Evolutionary conservation across 352 stramenopile genomes (phyloP).

Genomic region (Pythium diclinum): DNA sequence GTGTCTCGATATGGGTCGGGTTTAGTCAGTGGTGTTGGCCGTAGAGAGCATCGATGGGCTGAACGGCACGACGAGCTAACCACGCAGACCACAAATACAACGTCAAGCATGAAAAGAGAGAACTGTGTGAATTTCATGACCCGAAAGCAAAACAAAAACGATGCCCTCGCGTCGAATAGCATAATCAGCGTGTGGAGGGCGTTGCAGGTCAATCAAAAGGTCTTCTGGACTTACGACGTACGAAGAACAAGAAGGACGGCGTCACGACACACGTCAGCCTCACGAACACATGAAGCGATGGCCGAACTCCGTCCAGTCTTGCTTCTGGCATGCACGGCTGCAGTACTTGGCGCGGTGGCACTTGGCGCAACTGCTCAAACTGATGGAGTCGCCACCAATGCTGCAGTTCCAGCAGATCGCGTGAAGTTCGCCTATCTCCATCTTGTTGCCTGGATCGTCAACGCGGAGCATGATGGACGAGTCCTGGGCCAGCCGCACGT

Average conservation of each 20-base stretch:
- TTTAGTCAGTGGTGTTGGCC: too few species aligned
- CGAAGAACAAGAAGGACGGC: neutral
- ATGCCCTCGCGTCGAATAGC: too few species aligned
- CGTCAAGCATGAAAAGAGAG: too few species aligned
- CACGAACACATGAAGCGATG: slow-evolving; percentile 8
- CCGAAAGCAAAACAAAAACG: too few species aligned
- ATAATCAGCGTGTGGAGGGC: too few species aligned
- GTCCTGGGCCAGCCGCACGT: slow-evolving; percentile 6
- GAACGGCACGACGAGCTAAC: too few species aligned
- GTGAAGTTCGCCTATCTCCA: neutral
- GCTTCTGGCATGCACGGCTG: slow-evolving; percentile 14
- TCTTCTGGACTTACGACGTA: too few species aligned
- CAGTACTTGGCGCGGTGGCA: slow-evolving; percentile 17
- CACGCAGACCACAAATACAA: too few species aligned
- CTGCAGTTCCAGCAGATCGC: slow-evolving; percentile 14
- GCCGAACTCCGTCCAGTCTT: slow-evolving; percentile 11
- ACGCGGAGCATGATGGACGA: slow-evolving; percentile 7
- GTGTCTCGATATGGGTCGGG: too few species aligned
- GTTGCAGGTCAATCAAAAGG: too few species aligned
- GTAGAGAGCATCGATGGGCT: too few species aligned
- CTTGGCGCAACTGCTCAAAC: slow-evolving; percentile 2
- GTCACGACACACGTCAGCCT: neutral
- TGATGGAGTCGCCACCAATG: neutral
- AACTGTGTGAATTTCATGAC: too few species aligned
- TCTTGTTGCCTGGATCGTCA: neutral